phyloP scores from a whole-genome alignment of 768 basidiomycete genomes.

The Boletellus sp. region DNA sequence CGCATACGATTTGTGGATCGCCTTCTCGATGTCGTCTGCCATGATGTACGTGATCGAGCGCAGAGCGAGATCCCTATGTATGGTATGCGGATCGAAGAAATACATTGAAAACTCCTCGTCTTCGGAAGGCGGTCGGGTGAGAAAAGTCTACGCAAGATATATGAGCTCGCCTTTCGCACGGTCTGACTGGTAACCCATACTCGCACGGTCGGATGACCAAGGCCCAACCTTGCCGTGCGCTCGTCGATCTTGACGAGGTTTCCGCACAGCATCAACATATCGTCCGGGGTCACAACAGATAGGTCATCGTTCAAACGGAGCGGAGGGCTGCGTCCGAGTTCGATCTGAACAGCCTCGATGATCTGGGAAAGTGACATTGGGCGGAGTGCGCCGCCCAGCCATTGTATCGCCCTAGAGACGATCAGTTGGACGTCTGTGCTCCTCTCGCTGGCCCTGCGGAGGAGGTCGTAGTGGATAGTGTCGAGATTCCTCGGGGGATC shows the following conservation, averaged over 20 bases:
- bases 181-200: conserved; percentile 7
- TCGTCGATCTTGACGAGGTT: conserved; percentile 26
- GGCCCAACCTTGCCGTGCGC: conserved; percentile 16
- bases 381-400: conserved; percentile 27
- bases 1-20: conserved; percentile 21
- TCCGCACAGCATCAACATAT: conserved; percentile 26
- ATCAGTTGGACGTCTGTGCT: conserved; percentile 22
- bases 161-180: neutral
- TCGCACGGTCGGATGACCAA: conserved; percentile 23
- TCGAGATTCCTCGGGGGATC: conserved; percentile 20
- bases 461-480: conserved; percentile 18
- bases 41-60: conserved; percentile 29
- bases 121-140: conserved; percentile 16
- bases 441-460: conserved; percentile 21
- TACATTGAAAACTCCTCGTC: conserved; percentile 11
- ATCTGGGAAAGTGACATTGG: conserved; percentile 25
- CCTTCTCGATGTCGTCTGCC: conserved; percentile 21
- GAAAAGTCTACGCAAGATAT: conserved; percentile 16
- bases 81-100: conserved; percentile 19
- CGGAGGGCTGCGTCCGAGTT: conserved; percentile 18
- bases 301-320: conserved; percentile 24
- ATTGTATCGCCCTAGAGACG: conserved; percentile 21
- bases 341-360: conserved; percentile 29
- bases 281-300: conserved; percentile 22
- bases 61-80: conserved; percentile 28